phyloP scores from a whole-genome alignment of 2,329 filamentous ascomycete species.

The Dothiorella sarmentorum region DNA sequence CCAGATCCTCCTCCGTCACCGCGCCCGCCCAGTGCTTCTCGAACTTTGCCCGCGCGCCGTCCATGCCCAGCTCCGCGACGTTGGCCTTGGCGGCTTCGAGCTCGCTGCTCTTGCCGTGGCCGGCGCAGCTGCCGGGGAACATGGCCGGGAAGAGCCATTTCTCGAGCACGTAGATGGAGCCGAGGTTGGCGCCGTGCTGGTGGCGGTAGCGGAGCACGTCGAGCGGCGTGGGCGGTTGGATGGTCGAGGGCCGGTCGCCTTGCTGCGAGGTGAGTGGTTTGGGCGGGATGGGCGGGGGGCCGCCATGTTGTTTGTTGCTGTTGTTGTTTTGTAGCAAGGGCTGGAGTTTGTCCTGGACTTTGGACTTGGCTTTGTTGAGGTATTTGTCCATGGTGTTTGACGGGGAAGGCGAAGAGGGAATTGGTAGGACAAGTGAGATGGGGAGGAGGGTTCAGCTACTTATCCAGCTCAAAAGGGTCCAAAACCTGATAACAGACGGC shows the following conservation, averaged over 20 bases:
- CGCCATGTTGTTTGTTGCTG: neutral
- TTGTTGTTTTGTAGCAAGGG: slow-evolving; percentile 1
- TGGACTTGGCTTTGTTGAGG: slow-evolving; percentile 16
- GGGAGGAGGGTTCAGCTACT: neutral
- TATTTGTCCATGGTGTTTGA: slow-evolving; percentile 14
- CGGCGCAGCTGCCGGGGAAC: slow-evolving; percentile 42
- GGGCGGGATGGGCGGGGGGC: slow-evolving; percentile 7
- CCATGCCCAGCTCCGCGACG: slow-evolving; percentile 46
- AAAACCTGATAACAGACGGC: slow-evolving; percentile 4
- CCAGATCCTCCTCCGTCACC: slow-evolving; percentile 50
- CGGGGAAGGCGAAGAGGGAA: no score
- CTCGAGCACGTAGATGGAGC: slow-evolving; percentile 59
- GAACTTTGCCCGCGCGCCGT: slow-evolving; percentile 49
- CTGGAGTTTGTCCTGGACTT: slow-evolving; percentile 15
- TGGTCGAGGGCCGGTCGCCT: neutral
- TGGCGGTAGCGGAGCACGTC: slow-evolving; percentile 55
- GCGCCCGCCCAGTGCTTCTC: slow-evolving; percentile 53
- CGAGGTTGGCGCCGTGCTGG: slow-evolving; percentile 58
- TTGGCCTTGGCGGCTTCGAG: slow-evolving; percentile 51
- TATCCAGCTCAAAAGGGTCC: neutral
- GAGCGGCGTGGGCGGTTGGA: neutral
- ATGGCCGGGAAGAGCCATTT: slow-evolving; percentile 54
- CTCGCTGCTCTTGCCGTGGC: slow-evolving; percentile 46
- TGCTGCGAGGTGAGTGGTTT: slow-evolving; percentile 12
- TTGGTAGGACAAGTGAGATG: neutral